Conservation (phyloP, 73 alveolate species). For the Uronychia binucleata region DNA sequence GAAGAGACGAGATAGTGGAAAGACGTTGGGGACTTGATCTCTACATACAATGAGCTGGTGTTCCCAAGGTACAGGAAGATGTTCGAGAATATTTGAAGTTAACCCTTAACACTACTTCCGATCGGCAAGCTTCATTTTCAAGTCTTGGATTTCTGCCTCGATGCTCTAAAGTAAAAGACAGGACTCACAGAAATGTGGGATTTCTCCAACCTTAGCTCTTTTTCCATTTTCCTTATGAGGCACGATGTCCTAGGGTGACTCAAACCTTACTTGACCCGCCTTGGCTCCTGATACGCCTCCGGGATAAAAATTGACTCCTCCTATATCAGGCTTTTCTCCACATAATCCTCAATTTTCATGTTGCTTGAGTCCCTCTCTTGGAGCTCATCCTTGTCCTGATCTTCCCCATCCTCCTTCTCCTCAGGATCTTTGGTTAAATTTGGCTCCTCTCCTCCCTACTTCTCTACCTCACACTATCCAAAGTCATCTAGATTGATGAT, state of each 20-base stretch:
- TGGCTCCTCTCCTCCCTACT: too few relatives aligned
- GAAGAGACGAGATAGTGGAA: constrained; percentile 32
- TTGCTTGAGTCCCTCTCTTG: too few relatives aligned
- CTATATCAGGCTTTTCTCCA: not conserved
- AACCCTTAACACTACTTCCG: not conserved
- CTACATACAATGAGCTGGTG: constrained; percentile 33
- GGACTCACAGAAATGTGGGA: not conserved
- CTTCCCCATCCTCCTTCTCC: too few relatives aligned
- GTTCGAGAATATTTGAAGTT: constrained; percentile 18
- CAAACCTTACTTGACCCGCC: not conserved
- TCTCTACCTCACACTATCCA: too few relatives aligned
- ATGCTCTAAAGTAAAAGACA: not conserved
- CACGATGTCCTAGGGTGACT: not conserved
- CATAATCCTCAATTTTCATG: too few relatives aligned
- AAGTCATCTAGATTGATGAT: not conserved
- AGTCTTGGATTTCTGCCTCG: not conserved
- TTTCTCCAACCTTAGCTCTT: not conserved
- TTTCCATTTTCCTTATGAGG: not conserved
- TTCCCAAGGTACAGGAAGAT: constrained; percentile 33
- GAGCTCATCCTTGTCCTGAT: too few relatives aligned
- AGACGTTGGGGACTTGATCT: constrained; percentile 23
- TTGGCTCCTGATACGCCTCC: not conserved
- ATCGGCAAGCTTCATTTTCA: not conserved
- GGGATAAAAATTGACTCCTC: not conserved
- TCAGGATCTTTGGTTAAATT: too few relatives aligned